Conservation (phyloP, 1,139 yeast genomes). For the Geotrichum klebahnii region DNA sequence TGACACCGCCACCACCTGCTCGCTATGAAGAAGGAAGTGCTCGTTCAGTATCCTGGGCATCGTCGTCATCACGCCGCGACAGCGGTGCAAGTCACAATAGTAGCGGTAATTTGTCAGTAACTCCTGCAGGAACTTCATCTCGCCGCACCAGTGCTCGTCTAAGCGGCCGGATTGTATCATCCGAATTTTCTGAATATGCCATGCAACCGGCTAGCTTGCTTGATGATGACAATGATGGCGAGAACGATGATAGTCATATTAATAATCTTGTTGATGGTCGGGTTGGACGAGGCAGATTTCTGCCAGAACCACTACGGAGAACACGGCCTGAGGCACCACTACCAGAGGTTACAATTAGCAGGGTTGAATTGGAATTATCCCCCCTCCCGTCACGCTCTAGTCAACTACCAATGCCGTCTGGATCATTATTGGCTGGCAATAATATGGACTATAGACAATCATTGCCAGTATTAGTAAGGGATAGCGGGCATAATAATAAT, state of each 20-base stretch:
- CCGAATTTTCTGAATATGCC: neutral
- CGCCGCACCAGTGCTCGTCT: neutral
- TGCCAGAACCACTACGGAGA: too few species aligned
- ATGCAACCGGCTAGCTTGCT: neutral
- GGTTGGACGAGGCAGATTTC: too few species aligned
- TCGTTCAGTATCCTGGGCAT: too few species aligned
- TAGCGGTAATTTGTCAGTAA: neutral
- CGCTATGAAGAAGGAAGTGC: neutral
- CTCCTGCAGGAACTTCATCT: neutral
- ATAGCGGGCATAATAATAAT: neutral
- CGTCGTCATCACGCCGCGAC: neutral
- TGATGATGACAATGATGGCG: neutral
- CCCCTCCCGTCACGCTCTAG: too few species aligned
- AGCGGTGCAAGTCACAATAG: neutral
- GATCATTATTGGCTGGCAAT: too few species aligned
- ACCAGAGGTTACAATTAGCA: too few species aligned
- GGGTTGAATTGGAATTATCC: too few species aligned
- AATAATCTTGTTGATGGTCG: neutral
- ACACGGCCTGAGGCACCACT: too few species aligned
- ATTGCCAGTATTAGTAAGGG: too few species aligned
- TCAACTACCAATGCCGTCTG: too few species aligned
- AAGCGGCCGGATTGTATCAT: constrained; percentile 5
- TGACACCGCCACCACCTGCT: neutral
- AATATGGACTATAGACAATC: too few species aligned
- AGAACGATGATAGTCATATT: neutral